phyloP scores from a whole-genome alignment of 75 land plant species.

The Pinus taeda region DNA sequence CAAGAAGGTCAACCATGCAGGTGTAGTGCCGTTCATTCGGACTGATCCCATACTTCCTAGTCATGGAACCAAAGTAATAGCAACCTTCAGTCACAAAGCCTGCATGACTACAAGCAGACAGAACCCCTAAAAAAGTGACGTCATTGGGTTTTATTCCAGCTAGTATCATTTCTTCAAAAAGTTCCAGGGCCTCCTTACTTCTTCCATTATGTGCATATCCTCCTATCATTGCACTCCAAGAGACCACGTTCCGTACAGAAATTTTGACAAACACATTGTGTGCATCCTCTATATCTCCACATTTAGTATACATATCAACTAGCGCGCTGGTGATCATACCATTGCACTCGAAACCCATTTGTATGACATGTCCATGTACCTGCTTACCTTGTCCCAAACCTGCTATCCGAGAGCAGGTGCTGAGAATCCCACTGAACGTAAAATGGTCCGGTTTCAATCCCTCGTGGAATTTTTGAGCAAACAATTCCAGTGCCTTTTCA shows the following conservation, averaged over 20 bases:
- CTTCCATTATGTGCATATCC: slow-evolving; percentile 9
- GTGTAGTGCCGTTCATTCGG: slow-evolving; percentile 10
- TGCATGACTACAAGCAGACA: slow-evolving; percentile 6
- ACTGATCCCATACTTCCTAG: neutral
- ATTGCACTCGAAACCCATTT: slow-evolving; percentile 6
- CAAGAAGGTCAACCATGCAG: slow-evolving; percentile 26
- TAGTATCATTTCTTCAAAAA: slow-evolving; percentile 2
- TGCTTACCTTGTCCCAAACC: slow-evolving; percentile 15
- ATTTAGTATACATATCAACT: slow-evolving; percentile 13
- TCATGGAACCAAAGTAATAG: slow-evolving; percentile 4
- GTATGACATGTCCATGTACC: slow-evolving; percentile 6
- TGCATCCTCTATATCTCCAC: neutral
- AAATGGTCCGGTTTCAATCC: slow-evolving; percentile 1
- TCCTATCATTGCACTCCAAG: slow-evolving; percentile 13
- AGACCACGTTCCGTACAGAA: neutral
- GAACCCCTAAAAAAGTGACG: neutral
- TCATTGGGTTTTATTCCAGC: slow-evolving; percentile 4
- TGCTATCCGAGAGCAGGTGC: neutral
- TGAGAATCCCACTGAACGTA: neutral
- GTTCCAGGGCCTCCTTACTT: slow-evolving; percentile 9
- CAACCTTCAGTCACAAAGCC: slow-evolving; percentile 10
- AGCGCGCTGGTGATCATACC: slow-evolving; percentile 1
- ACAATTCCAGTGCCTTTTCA: slow-evolving; percentile 23
- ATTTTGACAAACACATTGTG: slow-evolving; percentile 8
- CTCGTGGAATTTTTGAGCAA: neutral